Conservation (phyloP, 2,329 filamentous ascomycete genomes). For the Simplicillium aogashimaense region DNA sequence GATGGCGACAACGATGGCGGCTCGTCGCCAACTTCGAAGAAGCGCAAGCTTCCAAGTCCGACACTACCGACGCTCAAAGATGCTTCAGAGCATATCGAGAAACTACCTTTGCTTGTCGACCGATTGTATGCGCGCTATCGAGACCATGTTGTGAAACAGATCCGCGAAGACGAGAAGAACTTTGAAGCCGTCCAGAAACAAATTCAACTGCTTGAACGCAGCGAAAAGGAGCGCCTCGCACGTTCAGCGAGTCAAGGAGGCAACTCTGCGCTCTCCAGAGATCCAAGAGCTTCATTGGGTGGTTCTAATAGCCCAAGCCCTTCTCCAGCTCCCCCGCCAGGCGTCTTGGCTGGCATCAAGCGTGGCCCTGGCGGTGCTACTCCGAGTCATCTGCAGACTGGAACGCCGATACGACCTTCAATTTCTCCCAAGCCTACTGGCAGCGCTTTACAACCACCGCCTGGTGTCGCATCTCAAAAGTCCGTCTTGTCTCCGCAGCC, state of each 20-base stretch:
- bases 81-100: constrained; percentile 53
- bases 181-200: constrained; percentile 57
- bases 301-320: constrained; percentile 14
- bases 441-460: constrained; percentile 20
- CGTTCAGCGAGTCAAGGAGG: constrained; percentile 24
- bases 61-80: constrained; percentile 56
- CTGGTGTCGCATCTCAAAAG: constrained; percentile 17
- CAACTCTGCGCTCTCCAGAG: constrained; percentile 20
- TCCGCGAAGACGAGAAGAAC: constrained; percentile 63
- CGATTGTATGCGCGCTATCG: constrained; percentile 69
- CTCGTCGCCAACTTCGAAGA: constrained; percentile 50
- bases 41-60: constrained; percentile 64
- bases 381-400: constrained; percentile 16
- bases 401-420: constrained; percentile 17
- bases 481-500: constrained; percentile 22
- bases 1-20: constrained; percentile 31
- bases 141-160: constrained; percentile 56
- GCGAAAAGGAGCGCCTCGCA: constrained; percentile 24
- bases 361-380: constrained; percentile 17
- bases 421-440: constrained; percentile 17
- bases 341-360: constrained; percentile 13
- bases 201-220: constrained; percentile 55
- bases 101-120: constrained; percentile 60
- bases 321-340: constrained; percentile 12
- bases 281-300: constrained; percentile 15